These are phyloP conservation scores for Schizochytrium sp. DNA, from an alignment of 108 stramenopile species.

Conservation along the genomic window DNA sequence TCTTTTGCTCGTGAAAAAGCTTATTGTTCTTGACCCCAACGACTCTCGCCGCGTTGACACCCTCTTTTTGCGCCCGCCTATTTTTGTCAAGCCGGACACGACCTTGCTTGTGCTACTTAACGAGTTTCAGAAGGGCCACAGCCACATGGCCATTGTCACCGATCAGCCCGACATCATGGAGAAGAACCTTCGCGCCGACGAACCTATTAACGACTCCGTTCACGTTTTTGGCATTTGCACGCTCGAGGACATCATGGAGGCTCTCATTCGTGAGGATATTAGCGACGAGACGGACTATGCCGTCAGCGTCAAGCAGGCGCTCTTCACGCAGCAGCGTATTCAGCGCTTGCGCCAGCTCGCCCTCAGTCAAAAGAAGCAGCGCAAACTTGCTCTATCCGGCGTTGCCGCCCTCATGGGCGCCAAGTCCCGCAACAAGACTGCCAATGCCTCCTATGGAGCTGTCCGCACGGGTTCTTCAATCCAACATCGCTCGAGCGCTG, in stretches of 20 bases:
- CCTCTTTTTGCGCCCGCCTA: background rate
- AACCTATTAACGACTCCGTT: background rate
- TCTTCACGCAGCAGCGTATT: background rate
- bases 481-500: too few species aligned
- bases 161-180: background rate
- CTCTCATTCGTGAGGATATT: constrained; percentile 1
- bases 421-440: background rate
- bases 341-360: background rate
- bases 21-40: background rate
- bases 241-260: background rate
- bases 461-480: background rate
- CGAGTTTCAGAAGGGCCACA: constrained; percentile 1
- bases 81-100: background rate
- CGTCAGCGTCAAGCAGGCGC: background rate
- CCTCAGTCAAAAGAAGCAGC: background rate
- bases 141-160: constrained; percentile 11
- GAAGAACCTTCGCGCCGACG: background rate
- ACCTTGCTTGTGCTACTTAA: background rate
- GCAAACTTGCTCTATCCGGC: background rate
- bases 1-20: constrained; percentile 11
- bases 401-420: background rate
- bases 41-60: background rate
- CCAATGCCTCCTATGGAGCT: background rate
- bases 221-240: constrained; percentile 2
- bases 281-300: background rate